Evolutionary conservation across 2,329 filamentous ascomycete species (phyloP).

Genomic region (Trichoderma gracile): DNA sequence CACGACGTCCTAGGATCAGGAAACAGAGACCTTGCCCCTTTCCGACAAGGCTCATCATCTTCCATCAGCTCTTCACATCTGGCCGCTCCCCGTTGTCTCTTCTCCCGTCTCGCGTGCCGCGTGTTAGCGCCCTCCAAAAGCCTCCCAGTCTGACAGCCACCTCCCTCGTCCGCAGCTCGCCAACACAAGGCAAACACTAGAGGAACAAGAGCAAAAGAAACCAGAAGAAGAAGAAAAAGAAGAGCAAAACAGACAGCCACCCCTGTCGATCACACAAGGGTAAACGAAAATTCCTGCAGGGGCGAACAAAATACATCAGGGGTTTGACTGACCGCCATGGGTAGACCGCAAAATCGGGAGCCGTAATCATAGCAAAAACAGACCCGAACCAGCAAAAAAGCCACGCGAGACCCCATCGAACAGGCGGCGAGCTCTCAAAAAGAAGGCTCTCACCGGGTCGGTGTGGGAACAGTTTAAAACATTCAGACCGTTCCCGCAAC

Average conservation of each 20-base stretch:
- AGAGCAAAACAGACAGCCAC: constrained; percentile 7
- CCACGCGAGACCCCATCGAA: constrained; percentile 23
- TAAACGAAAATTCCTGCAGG: constrained; percentile 24
- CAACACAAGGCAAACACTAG: constrained; percentile 23
- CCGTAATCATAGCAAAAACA: constrained; percentile 21
- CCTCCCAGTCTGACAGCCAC: constrained; percentile 23
- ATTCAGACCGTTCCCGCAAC: constrained; percentile 24
- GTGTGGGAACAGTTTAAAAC: constrained; percentile 26
- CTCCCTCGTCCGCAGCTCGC: constrained; percentile 21
- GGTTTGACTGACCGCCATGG: constrained; percentile 28
- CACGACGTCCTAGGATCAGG: neutral
- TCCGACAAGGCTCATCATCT: constrained; percentile 16
- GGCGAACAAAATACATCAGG: constrained; percentile 27
- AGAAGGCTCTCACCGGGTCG: constrained; percentile 22
- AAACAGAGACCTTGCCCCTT: constrained; percentile 13
- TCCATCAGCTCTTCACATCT: neutral
- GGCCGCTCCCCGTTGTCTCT: constrained; percentile 12
- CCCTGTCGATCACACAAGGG: constrained; percentile 26
- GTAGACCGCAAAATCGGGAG: constrained; percentile 28
- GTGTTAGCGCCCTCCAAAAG: constrained; percentile 21
- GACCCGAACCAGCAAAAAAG: constrained; percentile 22
- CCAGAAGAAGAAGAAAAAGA: neutral
- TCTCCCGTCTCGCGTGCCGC: constrained; percentile 7
- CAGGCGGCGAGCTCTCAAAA: constrained; percentile 20
- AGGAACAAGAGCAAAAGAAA: neutral